phyloP scores from a whole-genome alignment of 805 yeast species.

The Spathaspora girioi region DNA sequence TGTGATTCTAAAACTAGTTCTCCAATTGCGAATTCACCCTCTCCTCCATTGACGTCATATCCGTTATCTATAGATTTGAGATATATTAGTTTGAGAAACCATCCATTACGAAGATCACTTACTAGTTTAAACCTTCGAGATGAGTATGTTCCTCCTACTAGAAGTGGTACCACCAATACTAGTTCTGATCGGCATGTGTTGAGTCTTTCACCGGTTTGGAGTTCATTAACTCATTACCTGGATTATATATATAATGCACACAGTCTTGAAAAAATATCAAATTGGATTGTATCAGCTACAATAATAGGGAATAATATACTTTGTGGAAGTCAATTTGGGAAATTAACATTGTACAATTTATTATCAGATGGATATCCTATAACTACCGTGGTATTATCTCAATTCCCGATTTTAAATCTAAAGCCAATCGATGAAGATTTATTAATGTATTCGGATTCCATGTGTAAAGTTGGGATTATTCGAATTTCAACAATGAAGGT shows the following conservation, averaged over 20 bases:
- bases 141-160: neutral
- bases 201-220: conserved; percentile 12
- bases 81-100: neutral
- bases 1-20: neutral
- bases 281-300: conserved; percentile 22
- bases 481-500: conserved; percentile 7
- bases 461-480: conserved; percentile 28
- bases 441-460: conserved; percentile 24
- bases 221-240: conserved; percentile 6
- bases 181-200: conserved; percentile 1
- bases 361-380: conserved; percentile 7
- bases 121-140: conserved; percentile 2
- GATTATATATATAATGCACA: conserved; percentile 10
- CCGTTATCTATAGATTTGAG: neutral
- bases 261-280: conserved; percentile 8
- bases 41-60: neutral
- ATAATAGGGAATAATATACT: conserved; percentile 8
- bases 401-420: conserved; percentile 20
- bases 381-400: conserved; percentile 17
- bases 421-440: conserved; percentile 12
- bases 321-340: conserved; percentile 33
- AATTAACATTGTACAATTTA: conserved; percentile 17
- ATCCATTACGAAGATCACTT: neutral
- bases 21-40: neutral
- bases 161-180: neutral